These are phyloP conservation scores for Candida easanensis DNA, from an alignment of 805 yeast genomes.

Conservation along the genomic window DNA sequence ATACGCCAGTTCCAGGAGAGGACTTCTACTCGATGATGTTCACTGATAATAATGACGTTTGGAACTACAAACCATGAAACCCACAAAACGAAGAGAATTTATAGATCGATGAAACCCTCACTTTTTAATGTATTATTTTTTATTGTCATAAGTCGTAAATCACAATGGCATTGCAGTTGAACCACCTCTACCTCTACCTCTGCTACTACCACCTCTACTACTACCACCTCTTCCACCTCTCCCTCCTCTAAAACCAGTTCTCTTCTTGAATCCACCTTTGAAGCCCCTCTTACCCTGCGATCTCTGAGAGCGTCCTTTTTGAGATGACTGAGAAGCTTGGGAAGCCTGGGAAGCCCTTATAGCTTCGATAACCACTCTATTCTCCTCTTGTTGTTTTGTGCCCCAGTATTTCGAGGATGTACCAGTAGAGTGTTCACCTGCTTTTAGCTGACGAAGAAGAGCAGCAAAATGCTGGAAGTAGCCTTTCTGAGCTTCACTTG, in stretches of 20 bases:
- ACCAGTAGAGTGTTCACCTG: conserved; percentile 9
- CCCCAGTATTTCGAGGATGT: conserved; percentile 21
- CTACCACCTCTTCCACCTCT: conserved; percentile 1
- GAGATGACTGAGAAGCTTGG: conserved; percentile 5
- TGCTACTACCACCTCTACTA: neutral
- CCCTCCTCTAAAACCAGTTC: neutral
- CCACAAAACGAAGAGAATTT: too few relatives aligned
- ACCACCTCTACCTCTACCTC: too few relatives aligned
- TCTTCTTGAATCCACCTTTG: neutral
- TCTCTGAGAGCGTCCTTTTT: neutral
- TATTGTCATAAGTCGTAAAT: too few relatives aligned
- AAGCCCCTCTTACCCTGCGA: neutral
- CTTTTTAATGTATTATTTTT: too few relatives aligned
- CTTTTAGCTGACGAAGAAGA: conserved; percentile 26
- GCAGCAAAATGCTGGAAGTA: conserved; percentile 40
- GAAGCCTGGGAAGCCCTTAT: conserved; percentile 23
- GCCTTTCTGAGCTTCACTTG: conserved; percentile 23
- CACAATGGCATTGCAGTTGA: neutral
- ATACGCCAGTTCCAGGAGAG: conserved; percentile 5
- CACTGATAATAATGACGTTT: conserved; percentile 4
- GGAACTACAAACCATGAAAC: conserved; percentile 10
- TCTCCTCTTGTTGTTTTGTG: conserved; percentile 14
- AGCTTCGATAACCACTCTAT: conserved; percentile 19
- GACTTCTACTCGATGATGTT: conserved; percentile 44
- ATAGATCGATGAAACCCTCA: too few relatives aligned